Conservation (phyloP, 371 early-diverging fungal genomes). For the Funneliformis caledonium region DNA sequence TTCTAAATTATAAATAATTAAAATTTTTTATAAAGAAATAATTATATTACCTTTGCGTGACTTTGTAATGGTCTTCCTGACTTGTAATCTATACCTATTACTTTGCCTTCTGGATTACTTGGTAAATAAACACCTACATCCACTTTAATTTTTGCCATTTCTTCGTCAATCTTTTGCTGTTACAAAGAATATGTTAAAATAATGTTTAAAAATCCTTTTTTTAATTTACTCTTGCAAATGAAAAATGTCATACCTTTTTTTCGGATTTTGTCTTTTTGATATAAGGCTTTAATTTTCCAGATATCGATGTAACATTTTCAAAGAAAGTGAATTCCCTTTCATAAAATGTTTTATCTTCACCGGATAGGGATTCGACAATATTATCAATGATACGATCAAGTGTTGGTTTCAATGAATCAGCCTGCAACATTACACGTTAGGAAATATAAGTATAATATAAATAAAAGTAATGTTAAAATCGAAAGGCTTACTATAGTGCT, state of each 20-base stretch:
- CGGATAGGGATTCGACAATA: slow-evolving; percentile 79
- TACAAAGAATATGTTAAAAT: not conserved
- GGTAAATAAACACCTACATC: slow-evolving; percentile 98
- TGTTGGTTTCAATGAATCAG: slow-evolving; percentile 85
- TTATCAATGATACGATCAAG: slow-evolving; percentile 86
- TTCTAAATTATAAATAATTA: not conserved
- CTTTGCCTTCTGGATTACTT: slow-evolving; percentile 94
- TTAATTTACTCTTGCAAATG: not conserved
- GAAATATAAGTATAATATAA: not conserved
- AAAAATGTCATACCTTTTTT: slow-evolving; percentile 71
- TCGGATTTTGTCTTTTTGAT: slow-evolving; percentile 93
- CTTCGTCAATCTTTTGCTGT: slow-evolving; percentile 92
- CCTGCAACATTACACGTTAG: slow-evolving; percentile 40
- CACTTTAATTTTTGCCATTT: slow-evolving; percentile 91
- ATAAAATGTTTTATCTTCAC: slow-evolving; percentile 86
- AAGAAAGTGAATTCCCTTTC: slow-evolving; percentile 97
- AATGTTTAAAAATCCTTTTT: not conserved
- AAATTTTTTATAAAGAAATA: not conserved
- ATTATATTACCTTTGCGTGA: slow-evolving; percentile 88
- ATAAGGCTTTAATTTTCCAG: slow-evolving; percentile 94
- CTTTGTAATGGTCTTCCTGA: slow-evolving; percentile 97
- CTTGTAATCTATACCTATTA: slow-evolving; percentile 93
- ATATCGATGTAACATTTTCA: slow-evolving; percentile 93
- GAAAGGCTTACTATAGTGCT: slow-evolving; percentile 54
- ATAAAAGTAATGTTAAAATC: not conserved